Conservation (phyloP, 306 rosid genomes). For the Elaeagnus macrophylla region DNA sequence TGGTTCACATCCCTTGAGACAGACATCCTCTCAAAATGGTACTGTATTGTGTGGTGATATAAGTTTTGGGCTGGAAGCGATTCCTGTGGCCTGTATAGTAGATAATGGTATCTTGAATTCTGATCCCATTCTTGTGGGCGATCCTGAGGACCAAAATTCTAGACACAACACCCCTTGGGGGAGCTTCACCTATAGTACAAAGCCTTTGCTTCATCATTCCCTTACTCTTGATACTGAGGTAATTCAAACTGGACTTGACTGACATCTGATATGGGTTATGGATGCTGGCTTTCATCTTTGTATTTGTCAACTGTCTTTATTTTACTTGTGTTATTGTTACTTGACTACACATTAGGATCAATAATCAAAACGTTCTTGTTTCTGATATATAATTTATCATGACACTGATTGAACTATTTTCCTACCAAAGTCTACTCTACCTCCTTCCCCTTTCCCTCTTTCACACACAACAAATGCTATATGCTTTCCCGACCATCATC, state of each 20-base stretch:
- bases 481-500: background rate
- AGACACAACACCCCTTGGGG: constrained; percentile 58
- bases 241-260: constrained; percentile 16
- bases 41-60: constrained; percentile 67
- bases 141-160: constrained; percentile 34
- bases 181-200: constrained; percentile 58
- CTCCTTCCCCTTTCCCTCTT: background rate
- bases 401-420: background rate
- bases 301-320: background rate
- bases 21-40: constrained; percentile 37
- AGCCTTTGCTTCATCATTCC: constrained; percentile 68
- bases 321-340: no score
- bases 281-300: constrained; percentile 12
- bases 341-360: no score
- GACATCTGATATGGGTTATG: background rate
- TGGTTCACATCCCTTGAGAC: constrained; percentile 41
- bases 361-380: no score
- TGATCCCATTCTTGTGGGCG: constrained; percentile 23
- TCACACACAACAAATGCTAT: background rate
- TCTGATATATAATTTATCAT: no score
- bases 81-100: constrained; percentile 70
- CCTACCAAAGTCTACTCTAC: no score
- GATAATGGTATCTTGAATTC: constrained; percentile 56
- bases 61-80: constrained; percentile 78
- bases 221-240: constrained; percentile 66